These are phyloP conservation scores for Diplosphaera chodatii DNA, from an alignment of 139 green algal species.

Conservation along the genomic window DNA sequence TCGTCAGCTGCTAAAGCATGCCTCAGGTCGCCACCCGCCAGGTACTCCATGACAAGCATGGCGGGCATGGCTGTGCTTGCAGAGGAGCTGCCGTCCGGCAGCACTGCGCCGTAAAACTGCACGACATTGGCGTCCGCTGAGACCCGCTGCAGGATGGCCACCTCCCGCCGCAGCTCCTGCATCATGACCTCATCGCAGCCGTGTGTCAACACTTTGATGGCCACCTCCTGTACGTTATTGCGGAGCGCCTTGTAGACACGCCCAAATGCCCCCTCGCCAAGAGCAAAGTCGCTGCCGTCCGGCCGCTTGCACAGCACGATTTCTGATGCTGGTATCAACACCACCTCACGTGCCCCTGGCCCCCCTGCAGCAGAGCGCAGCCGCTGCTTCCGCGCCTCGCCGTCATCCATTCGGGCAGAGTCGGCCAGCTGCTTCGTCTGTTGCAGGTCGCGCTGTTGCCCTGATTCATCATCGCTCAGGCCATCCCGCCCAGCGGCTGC, in stretches of 20 bases:
- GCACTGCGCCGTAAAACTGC: conserved; percentile 3
- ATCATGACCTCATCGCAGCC: background rate
- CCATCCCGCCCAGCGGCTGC: too few species aligned
- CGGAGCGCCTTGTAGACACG: background rate
- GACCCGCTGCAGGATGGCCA: background rate
- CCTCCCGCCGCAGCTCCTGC: background rate
- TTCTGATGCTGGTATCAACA: background rate
- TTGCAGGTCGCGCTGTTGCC: background rate
- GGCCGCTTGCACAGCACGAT: background rate
- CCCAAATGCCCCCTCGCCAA: background rate
- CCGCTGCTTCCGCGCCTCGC: background rate
- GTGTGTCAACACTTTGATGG: background rate
- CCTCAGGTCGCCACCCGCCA: conserved; percentile 7
- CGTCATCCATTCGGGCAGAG: background rate
- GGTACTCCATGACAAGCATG: background rate
- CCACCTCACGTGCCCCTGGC: background rate
- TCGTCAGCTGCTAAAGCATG: background rate
- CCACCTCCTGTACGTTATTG: conserved; percentile 10
- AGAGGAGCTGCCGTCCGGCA: background rate
- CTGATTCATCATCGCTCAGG: too few species aligned
- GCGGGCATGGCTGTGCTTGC: background rate
- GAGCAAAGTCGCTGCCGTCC: background rate
- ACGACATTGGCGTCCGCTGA: background rate
- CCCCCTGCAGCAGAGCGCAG: background rate
- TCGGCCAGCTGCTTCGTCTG: background rate